Evolutionary conservation across 2,329 filamentous ascomycete species (phyloP).

Genomic region (Sarocladium oryzae): DNA sequence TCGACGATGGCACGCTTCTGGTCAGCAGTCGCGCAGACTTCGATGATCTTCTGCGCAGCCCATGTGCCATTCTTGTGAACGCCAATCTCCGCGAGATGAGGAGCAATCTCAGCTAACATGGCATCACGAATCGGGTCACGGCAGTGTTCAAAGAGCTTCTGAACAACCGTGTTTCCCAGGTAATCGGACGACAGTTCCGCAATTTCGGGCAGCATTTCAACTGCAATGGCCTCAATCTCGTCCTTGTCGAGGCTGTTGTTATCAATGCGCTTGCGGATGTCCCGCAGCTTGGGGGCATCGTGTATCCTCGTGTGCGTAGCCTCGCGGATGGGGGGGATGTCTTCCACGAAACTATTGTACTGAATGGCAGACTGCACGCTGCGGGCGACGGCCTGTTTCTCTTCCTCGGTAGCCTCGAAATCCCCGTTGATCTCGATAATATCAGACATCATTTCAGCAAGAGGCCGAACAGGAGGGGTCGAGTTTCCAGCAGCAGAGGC

Average conservation of each 20-base stretch:
- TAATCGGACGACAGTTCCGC: conserved; percentile 94
- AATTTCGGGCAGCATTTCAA: conserved; percentile 94
- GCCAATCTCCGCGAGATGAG: conserved; percentile 92
- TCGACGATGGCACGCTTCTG: conserved; percentile 85
- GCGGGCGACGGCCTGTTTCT: conserved; percentile 62
- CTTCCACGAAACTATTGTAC: conserved; percentile 65
- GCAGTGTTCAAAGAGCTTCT: conserved; percentile 97
- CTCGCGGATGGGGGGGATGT: conserved; percentile 85
- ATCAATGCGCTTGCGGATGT: conserved; percentile 96
- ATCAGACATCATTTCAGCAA: conserved; percentile 73
- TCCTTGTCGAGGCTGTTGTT: conserved; percentile 79
- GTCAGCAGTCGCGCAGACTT: conserved; percentile 77
- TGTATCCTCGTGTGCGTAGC: conserved; percentile 83
- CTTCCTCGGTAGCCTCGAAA: conserved; percentile 78
- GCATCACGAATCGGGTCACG: conserved; percentile 83
- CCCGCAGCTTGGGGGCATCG: conserved; percentile 87
- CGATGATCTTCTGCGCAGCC: conserved; percentile 99
- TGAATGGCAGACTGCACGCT: conserved; percentile 72
- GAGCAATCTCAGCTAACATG: conserved; percentile 83
- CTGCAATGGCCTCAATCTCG: conserved; percentile 88
- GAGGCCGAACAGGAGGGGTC: conserved; percentile 61
- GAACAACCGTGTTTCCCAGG: conserved; percentile 96
- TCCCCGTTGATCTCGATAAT: conserved; percentile 82
- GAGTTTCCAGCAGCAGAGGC: conserved; percentile 25
- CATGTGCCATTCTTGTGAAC: conserved; percentile 99